Base-by-base conservation (phyloP, 2,329 filamentous ascomycete genomes). In the Moelleriella libera region DNA sequence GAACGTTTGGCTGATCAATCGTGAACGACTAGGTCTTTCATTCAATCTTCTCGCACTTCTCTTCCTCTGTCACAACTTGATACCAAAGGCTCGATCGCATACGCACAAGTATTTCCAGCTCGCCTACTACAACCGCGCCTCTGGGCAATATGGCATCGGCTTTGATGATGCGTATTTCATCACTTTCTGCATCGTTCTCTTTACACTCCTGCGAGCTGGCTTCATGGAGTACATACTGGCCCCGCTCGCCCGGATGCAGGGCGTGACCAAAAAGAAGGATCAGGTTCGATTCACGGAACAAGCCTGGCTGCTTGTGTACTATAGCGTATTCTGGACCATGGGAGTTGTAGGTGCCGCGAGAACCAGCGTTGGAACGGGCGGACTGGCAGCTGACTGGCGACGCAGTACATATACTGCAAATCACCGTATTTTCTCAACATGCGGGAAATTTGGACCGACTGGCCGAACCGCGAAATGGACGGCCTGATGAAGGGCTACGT, bases 231-330 rank as follows among this genome's bases (percentile, higher is more conserved):
- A 94, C 68, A 58, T 94, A 10, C 74, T 97, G 46, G 79, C 80
- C 21, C 92, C 90, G 6, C 66, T 94, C 48, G 89, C 85, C 42
- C 80, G 78, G 53, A 68, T 72, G 44, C 74, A 76, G 52, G 90
- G 90, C 37, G 77, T 96, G 56, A 74, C 75, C 56, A 85, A 83
- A 60, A 74, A 72, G 60, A 96, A 95, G 68, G 79, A 80, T 44
- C 70, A 83, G 50, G 78, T 86, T 45, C 78, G 92, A 49, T 94
- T 97, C 67, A 88, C 88, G 52, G 92, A 98, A 68, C 92, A 98
- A 68, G 87, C 83, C 44, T 97, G 90, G 87, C 72, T 95, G 60
- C 68, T 94, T 48, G 65, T 92, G 43, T 97, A 96, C 68, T 90
- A 90, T 64, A 69, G 69, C 43, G 69, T 82, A 48, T 90, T 89